Percentiles rank a stretch among this genome's conserved stretches.
phyloP scores from a whole-genome alignment of 768 basidiomycete species.

The Omphalotus guepiniiformis region DNA sequence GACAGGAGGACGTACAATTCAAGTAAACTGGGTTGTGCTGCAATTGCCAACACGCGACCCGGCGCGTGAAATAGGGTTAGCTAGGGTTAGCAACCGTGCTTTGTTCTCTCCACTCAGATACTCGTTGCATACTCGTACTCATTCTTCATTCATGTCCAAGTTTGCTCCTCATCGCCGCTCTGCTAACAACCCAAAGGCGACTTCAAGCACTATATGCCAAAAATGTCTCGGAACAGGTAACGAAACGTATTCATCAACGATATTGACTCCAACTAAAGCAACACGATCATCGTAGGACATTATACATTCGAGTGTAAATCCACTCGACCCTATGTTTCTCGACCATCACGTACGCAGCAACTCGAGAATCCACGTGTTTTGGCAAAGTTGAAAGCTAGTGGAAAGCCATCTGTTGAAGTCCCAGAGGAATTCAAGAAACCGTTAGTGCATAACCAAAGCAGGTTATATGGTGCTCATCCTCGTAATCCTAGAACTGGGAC shows the following conservation, averaged over 20 bases:
- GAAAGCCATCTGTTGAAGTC: conserved; percentile 76
- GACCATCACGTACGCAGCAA: conserved; percentile 86
- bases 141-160: conserved; percentile 56
- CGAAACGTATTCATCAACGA: neutral
- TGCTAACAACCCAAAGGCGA: conserved; percentile 58
- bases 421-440: conserved; percentile 89
- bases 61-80: no score
- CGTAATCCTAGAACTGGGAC: conserved; percentile 53
- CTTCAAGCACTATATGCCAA: conserved; percentile 70
- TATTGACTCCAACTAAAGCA: neutral
- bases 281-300: conserved; percentile 59
- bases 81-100: no score
- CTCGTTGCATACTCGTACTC: neutral
- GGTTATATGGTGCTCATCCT: neutral
- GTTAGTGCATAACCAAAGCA: conserved; percentile 35
- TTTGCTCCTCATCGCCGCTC: conserved; percentile 71
- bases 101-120: no score
- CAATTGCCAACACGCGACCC: no score
- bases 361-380: conserved; percentile 72
- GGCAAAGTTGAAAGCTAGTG: conserved; percentile 63
- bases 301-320: conserved; percentile 90
- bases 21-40: no score
- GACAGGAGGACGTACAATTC: neutral
- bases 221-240: conserved; percentile 72
- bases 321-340: conserved; percentile 73